Evolutionary conservation across 2,329 filamentous ascomycete species (phyloP).

Genomic region (Pseudogymnoascus destructans): DNA sequence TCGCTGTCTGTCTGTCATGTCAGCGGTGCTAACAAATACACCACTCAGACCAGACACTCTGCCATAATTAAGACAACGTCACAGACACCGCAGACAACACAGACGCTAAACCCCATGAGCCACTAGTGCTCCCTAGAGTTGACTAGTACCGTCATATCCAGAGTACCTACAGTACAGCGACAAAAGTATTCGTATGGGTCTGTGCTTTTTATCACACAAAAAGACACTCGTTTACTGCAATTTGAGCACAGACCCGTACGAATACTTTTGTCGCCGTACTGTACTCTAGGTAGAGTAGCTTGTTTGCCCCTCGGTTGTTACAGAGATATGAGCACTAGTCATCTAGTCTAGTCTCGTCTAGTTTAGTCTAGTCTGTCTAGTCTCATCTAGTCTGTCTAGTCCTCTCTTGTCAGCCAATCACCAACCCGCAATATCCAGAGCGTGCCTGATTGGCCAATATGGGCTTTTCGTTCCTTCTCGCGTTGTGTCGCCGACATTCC

Average conservation of each 20-base stretch:
- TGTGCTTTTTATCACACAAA: no score
- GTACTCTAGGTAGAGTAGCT: no score
- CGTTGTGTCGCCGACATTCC: background rate
- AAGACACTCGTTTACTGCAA: no score
- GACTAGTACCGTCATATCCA: background rate
- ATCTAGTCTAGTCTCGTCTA: no score
- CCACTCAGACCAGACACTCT: no score
- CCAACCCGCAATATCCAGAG: background rate
- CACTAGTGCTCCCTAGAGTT: background rate
- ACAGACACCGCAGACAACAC: background rate
- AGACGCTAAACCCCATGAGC: background rate
- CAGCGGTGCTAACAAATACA: background rate
- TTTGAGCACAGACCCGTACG: no score
- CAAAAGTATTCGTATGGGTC: no score
- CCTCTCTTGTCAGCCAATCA: background rate
- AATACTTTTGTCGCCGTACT: no score
- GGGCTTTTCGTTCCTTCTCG: background rate
- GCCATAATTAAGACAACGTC: background rate
- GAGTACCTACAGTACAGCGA: no score
- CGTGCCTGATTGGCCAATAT: background rate
- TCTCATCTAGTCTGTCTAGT: no score
- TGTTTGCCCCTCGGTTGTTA: constrained; percentile 1
- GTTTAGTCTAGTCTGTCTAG: background rate
- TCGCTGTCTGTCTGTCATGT: no score
- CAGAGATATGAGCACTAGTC: background rate